Evolutionary conservation across 805 yeast species (phyloP).

Genomic region (Peterozyma xylosa): DNA sequence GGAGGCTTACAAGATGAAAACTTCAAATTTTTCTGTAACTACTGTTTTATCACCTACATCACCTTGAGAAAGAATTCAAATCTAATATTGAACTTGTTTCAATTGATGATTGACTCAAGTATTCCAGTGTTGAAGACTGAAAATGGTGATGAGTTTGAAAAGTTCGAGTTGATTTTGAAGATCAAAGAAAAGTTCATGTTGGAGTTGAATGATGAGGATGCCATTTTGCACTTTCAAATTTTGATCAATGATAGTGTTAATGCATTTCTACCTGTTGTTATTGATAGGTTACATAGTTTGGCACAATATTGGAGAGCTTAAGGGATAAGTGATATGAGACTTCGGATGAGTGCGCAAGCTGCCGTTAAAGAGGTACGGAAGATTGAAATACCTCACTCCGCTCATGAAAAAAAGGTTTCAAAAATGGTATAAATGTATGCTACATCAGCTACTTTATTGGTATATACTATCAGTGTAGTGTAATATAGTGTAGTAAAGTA

Average conservation of each 20-base stretch:
- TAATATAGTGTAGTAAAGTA: too few species aligned
- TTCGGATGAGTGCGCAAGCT: too few species aligned
- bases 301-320: constrained; percentile 97
- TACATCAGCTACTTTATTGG: too few species aligned
- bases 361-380: too few species aligned
- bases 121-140: constrained; percentile 73
- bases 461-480: too few species aligned
- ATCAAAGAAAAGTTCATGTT: constrained; percentile 91
- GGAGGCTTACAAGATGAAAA: constrained; percentile 88
- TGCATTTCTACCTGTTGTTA: constrained; percentile 90
- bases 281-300: constrained; percentile 87
- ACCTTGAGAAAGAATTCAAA: constrained; percentile 86
- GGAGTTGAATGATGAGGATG: constrained; percentile 93
- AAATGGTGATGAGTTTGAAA: constrained; percentile 46
- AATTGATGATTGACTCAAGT: constrained; percentile 87
- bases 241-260: constrained; percentile 90
- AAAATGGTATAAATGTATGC: too few species aligned
- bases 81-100: constrained; percentile 82
- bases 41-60: constrained; percentile 91
- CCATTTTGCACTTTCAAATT: constrained; percentile 88
- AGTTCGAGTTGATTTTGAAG: constrained; percentile 78
- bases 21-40: constrained; percentile 79
- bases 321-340: too few species aligned
- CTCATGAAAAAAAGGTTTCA: too few species aligned
- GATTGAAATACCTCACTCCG: too few species aligned